phyloP scores from a whole-genome alignment of 371 early-diverging fungal species.

The Mortierella sp. region DNA sequence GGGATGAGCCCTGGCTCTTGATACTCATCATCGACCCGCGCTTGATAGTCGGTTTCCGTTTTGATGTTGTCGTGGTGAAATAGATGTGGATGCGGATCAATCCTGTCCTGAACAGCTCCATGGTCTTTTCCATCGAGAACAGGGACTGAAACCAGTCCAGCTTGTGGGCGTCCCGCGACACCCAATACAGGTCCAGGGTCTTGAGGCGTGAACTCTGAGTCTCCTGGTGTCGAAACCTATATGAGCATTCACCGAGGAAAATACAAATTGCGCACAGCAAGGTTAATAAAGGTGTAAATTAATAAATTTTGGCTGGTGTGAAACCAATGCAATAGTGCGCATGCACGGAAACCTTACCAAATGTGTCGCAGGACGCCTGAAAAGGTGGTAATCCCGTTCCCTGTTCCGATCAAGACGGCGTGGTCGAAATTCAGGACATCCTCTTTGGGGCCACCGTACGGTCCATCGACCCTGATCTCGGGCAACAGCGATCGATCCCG shows the following conservation, averaged over 20 bases:
- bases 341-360: constrained; percentile 61
- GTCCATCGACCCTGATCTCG: constrained; percentile 83
- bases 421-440: constrained; percentile 87
- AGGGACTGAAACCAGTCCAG: constrained; percentile 56
- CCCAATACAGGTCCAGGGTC: constrained; percentile 54
- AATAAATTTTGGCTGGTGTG: constrained; percentile 59
- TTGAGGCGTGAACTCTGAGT: constrained; percentile 52
- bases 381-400: constrained; percentile 89
- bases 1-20: neutral
- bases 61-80: constrained; percentile 30
- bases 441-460: constrained; percentile 88
- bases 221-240: constrained; percentile 57
- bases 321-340: constrained; percentile 56
- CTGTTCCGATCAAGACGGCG: constrained; percentile 84
- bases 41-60: neutral
- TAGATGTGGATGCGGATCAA: constrained; percentile 57
- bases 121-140: constrained; percentile 56
- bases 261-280: neutral
- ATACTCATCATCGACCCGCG: constrained; percentile 8
- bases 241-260: no score
- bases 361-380: constrained; percentile 81
- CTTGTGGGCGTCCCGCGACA: constrained; percentile 48
- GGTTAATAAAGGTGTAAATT: constrained; percentile 60
- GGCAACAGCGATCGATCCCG: constrained; percentile 60
- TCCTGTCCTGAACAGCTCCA: constrained; percentile 56